phyloP scores from a whole-genome alignment of 768 basidiomycete genomes.

The Phlebiopsis flavidoalba region DNA sequence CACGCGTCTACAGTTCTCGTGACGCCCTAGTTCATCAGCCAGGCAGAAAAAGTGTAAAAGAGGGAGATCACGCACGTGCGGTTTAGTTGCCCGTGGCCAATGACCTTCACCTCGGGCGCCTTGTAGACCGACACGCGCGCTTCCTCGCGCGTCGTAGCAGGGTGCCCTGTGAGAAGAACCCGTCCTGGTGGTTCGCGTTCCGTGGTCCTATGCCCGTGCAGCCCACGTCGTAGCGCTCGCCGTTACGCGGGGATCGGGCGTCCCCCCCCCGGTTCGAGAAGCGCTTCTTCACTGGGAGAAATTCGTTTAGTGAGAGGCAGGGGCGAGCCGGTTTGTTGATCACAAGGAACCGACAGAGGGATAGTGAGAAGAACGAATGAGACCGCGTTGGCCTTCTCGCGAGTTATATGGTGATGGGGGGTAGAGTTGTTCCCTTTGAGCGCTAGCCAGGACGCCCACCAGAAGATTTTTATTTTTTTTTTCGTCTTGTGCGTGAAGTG shows the following conservation, averaged over 20 bases:
- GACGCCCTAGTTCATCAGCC: conserved; percentile 35
- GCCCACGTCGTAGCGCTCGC: conserved; percentile 69
- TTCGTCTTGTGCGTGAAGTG: too few relatives aligned
- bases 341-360: conserved; percentile 56
- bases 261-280: conserved; percentile 75
- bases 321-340: too few relatives aligned
- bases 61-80: conserved; percentile 54
- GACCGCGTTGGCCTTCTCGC: too few relatives aligned
- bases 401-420: too few relatives aligned
- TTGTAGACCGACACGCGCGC: conserved; percentile 48
- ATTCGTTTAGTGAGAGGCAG: background rate
- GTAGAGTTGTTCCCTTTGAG: too few relatives aligned
- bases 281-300: conserved; percentile 59
- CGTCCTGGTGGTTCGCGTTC: conserved; percentile 64
- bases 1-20: conserved; percentile 87
- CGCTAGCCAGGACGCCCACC: too few relatives aligned
- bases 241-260: conserved; percentile 50
- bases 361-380: conserved; percentile 99
- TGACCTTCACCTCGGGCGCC: conserved; percentile 74
- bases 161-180: conserved; percentile 79
- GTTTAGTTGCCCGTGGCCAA: conserved; percentile 90
- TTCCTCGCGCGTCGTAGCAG: conserved; percentile 73
- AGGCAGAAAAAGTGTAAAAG: too few relatives aligned
- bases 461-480: too few relatives aligned
- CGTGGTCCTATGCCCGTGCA: conserved; percentile 48